Base-by-base conservation (phyloP, 1,139 yeast species). In the Debaryomyces udenii region DNA sequence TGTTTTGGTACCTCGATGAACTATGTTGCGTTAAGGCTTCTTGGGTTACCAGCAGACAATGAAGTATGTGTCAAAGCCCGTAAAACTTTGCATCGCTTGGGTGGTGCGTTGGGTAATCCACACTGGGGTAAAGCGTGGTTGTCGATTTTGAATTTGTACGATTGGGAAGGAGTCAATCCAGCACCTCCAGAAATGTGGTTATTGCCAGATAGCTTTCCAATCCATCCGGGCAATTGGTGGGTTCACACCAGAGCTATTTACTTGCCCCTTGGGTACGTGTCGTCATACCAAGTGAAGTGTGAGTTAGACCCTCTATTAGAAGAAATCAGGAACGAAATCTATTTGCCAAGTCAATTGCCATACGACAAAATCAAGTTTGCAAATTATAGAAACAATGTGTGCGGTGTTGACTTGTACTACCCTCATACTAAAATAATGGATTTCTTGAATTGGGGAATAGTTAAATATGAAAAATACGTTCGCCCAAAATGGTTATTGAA, bases 181-280 rank as follows among this genome's bases (percentile, higher is more conserved):
- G 96, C 96, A 2, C 99, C 99, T 2, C 94, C 98, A 2, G 99
- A 94, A 61, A 66, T 91, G 39, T 94, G 96, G 95, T 66, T 86
- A 49, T 64, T 93, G 36, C 99, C 99, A 1, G 87, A 89, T 49
- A 59, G 74, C 38, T 54, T 84, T 2, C 96, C 96, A 0, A 71
- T 90, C 31, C 99, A 93, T 59, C 99, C 99, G 1, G 96, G 93
- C 22, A 78, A 89, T 57, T 94, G 98, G 99, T 94, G 99, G 99
- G 97, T 93, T 22, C 99, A 94, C 57, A 93, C 97, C 0, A 70
- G 99, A 43, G 96, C 95, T 1, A 89, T 94, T 26, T 93, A 91
- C 56, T 65, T 88, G 34, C 95, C 98, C 0, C 70, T 91, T 55
- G 94, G 97, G 11, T 93, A 91, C 58, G 62, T 93, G 9, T 80